These are phyloP conservation scores for Kuraishia hungarica DNA, from an alignment of 805 yeast genomes.

Conservation along the genomic window DNA sequence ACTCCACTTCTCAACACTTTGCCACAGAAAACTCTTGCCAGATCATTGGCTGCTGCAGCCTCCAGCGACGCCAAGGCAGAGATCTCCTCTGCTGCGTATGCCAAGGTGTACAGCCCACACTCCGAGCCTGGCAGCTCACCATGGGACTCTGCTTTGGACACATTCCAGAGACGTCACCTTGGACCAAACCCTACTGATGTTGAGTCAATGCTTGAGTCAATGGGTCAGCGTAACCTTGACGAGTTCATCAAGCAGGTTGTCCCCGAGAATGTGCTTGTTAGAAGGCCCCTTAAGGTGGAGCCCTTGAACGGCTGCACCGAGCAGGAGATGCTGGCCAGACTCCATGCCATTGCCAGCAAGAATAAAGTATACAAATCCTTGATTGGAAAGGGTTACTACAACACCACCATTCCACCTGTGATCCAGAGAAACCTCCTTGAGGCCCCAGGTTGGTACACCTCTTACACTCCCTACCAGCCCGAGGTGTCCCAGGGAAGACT, in stretches of 20 bases:
- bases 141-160: conserved; percentile 42
- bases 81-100: conserved; percentile 47
- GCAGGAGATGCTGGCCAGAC: conserved; percentile 63
- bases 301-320: conserved; percentile 78
- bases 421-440: conserved; percentile 89
- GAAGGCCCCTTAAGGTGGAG: conserved; percentile 55
- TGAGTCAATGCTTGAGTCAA: conserved; percentile 49
- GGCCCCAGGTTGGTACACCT: conserved; percentile 97
- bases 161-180: conserved; percentile 84
- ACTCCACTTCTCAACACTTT: not conserved
- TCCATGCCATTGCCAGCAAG: conserved; percentile 61
- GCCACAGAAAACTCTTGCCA: not conserved
- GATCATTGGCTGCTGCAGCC: conserved; percentile 6
- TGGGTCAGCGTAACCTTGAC: conserved; percentile 62
- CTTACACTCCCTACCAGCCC: conserved; percentile 97
- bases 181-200: conserved; percentile 71
- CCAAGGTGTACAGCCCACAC: conserved; percentile 35
- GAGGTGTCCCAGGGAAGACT: conserved; percentile 96
- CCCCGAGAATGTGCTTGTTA: conserved; percentile 66
- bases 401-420: conserved; percentile 84
- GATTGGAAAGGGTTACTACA: conserved; percentile 93
- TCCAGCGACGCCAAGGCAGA: conserved; percentile 29
- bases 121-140: conserved; percentile 3
- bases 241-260: conserved; percentile 66
- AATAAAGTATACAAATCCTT: conserved; percentile 67